A percentile compares a stretch with the other conserved stretches of the same genome.
These are phyloP conservation scores for Aspergillus conjunctus DNA, from an alignment of 495 filamentous ascomycete species.

Conservation along the genomic window DNA sequence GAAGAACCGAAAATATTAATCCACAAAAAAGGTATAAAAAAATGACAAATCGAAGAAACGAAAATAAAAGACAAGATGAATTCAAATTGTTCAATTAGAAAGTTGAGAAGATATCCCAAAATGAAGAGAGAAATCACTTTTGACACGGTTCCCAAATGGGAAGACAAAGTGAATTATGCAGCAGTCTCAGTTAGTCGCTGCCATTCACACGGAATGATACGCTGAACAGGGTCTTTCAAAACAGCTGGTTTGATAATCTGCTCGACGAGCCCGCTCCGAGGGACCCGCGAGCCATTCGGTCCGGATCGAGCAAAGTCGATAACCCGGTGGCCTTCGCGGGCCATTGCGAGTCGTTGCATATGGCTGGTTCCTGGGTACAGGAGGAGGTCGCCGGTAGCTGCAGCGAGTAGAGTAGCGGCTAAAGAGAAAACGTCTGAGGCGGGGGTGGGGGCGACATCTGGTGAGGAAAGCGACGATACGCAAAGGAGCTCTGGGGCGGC, in stretches of 20 bases:
- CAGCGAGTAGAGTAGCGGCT: slow-evolving; percentile 56
- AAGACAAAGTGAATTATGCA: slow-evolving; percentile 14
- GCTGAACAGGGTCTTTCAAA: slow-evolving; percentile 42
- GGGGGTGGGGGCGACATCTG: slow-evolving; percentile 34
- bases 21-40: slow-evolving; percentile 7
- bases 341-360: slow-evolving; percentile 49
- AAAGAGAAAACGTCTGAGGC: slow-evolving; percentile 58
- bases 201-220: slow-evolving; percentile 43
- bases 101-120: slow-evolving; percentile 8
- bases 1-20: slow-evolving; percentile 4
- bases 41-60: slow-evolving; percentile 16
- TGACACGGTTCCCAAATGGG: background rate
- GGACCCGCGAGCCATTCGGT: slow-evolving; percentile 42
- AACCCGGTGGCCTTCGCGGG: slow-evolving; percentile 49
- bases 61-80: slow-evolving; percentile 6
- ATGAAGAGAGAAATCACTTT: background rate
- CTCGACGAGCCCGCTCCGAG: slow-evolving; percentile 49
- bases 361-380: slow-evolving; percentile 52
- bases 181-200: slow-evolving; percentile 18
- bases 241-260: slow-evolving; percentile 43
- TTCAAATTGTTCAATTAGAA: background rate
- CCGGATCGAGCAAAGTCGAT: slow-evolving; percentile 49
- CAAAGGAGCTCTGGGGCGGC: slow-evolving; percentile 58
- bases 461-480: slow-evolving; percentile 36
- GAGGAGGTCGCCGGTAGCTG: slow-evolving; percentile 54